These are phyloP conservation scores for Fraxinus latifolia DNA, from an alignment of 305 asterid species.

Conservation along the genomic window DNA sequence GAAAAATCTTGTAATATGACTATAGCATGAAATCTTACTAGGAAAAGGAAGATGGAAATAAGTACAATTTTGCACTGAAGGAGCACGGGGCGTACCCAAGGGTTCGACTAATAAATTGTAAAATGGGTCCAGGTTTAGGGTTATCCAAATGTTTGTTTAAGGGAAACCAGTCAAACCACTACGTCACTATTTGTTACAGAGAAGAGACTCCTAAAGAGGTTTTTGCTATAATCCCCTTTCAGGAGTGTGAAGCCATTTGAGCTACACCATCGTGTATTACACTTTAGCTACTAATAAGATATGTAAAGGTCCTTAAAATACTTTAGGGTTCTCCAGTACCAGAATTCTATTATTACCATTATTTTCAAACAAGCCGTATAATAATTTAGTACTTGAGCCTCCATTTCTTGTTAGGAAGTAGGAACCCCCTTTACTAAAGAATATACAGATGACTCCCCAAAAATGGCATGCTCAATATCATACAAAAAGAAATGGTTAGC, in stretches of 20 bases:
- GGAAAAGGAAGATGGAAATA: not conserved
- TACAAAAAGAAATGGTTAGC: not conserved
- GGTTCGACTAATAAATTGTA: not conserved
- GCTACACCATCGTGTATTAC: not conserved
- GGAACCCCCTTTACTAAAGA: not conserved
- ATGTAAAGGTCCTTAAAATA: not conserved
- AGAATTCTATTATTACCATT: not conserved
- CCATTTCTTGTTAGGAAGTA: not conserved
- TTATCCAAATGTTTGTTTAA: not conserved
- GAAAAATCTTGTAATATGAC: not conserved
- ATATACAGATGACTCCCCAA: slow-evolving; percentile 7
- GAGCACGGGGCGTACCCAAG: not conserved
- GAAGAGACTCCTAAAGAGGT: not conserved
- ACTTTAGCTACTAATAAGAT: not conserved
- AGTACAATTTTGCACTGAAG: not conserved
- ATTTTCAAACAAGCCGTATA: not conserved
- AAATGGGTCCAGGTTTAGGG: not conserved
- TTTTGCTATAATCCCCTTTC: not conserved
- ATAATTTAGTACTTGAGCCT: not conserved
- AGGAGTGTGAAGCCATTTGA: not conserved
- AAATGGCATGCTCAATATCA: not conserved
- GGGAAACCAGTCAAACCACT: not conserved
- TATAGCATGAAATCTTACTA: not conserved
- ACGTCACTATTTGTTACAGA: not conserved
- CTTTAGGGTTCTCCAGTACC: not conserved